Percentiles rank a stretch among this genome's conserved stretches.
Evolutionary conservation across 1,139 yeast genomes (phyloP).

Genomic region (Geotrichum armillariae): DNA sequence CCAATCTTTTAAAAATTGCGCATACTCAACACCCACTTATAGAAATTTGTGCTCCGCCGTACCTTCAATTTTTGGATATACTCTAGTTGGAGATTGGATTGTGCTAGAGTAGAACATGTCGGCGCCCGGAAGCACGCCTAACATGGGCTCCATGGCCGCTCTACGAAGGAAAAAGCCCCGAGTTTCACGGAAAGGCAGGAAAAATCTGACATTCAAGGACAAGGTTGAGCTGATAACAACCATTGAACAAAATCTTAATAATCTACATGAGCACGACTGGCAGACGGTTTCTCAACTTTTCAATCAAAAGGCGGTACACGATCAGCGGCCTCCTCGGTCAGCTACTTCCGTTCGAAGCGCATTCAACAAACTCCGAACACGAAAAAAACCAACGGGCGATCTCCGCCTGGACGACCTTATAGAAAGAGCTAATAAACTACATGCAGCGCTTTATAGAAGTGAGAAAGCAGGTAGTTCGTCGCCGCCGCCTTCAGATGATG

Average conservation of each 20-base stretch:
- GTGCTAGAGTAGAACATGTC: no score
- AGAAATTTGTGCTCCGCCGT: no score
- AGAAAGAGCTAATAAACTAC: conserved; percentile 12
- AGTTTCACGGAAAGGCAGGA: conserved; percentile 17
- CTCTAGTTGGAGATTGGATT: no score
- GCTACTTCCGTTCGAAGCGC: conserved; percentile 19
- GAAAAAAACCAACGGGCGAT: conserved; percentile 10
- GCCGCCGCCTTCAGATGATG: conserved; percentile 1
- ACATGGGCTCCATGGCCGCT: conserved; percentile 1
- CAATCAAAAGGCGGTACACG: conserved; percentile 14
- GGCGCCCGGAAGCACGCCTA: not conserved
- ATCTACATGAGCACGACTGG: conserved; percentile 19
- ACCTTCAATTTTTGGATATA: no score
- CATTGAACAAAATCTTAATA: conserved; percentile 10
- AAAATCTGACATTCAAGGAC: conserved; percentile 16
- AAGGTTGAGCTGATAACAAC: conserved; percentile 15
- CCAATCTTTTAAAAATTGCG: no score
- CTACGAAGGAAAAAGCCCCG: conserved; percentile 15
- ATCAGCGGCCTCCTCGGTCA: conserved; percentile 16
- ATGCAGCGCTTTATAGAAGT: conserved; percentile 5
- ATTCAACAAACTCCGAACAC: conserved; percentile 17
- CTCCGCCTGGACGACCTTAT: conserved; percentile 7
- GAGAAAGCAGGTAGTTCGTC: not conserved
- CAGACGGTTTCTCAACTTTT: conserved; percentile 14
- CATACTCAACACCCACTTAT: no score